Evolutionary conservation across 192 early-diverging fungal genomes (phyloP).

Genomic region (Chytriomyces sp.): DNA sequence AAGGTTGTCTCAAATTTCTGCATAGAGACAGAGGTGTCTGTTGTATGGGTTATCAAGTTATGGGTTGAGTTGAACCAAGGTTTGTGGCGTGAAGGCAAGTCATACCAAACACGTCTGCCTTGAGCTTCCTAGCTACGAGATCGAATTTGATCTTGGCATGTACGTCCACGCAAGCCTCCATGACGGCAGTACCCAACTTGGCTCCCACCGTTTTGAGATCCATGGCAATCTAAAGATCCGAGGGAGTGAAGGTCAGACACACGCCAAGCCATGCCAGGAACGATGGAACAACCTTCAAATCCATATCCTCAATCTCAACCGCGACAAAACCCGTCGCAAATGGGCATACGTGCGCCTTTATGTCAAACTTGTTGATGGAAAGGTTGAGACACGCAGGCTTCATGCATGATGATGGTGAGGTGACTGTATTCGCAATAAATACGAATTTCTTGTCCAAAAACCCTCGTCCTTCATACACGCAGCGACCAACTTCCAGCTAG

Average conservation of each 20-base stretch:
- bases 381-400: background rate
- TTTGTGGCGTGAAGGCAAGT: background rate
- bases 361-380: background rate
- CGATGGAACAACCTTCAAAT: background rate
- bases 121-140: background rate
- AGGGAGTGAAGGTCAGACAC: background rate
- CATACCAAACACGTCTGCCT: constrained; percentile 15
- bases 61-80: background rate
- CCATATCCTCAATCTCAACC: background rate
- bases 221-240: constrained; percentile 11
- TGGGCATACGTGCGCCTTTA: background rate
- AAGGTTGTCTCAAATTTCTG: constrained; percentile 19
- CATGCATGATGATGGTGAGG: background rate
- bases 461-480: too few species aligned
- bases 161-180: constrained; percentile 7
- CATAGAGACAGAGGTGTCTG: background rate
- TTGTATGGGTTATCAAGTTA: background rate
- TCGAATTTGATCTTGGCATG: constrained; percentile 19
- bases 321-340: background rate
- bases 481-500: too few species aligned
- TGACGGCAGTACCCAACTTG: background rate
- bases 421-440: background rate
- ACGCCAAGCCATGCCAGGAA: background rate
- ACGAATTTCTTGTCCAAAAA: constrained; percentile 17
- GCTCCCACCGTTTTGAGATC: background rate